These are phyloP conservation scores for Meyerozyma smithsonii DNA, from an alignment of 1,139 yeast genomes.

Conservation along the genomic window DNA sequence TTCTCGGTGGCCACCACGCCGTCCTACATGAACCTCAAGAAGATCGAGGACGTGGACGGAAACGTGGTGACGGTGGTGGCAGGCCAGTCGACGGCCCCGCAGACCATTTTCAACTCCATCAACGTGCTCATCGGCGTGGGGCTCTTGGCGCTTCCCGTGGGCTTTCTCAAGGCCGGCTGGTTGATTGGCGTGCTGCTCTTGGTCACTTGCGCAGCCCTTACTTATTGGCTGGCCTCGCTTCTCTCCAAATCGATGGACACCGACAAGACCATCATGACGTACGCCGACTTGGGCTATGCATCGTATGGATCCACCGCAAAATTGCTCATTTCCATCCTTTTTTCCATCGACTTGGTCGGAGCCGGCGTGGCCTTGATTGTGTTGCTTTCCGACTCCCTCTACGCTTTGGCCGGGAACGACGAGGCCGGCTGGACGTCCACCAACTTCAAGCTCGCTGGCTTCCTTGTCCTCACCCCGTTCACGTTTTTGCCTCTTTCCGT, in stretches of 20 bases:
- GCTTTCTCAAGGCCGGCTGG: conserved; percentile 46
- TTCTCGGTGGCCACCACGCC: conserved; percentile 42
- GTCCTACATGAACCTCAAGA: conserved; percentile 53
- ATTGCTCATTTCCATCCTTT: conserved; percentile 35
- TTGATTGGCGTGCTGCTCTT: conserved; percentile 36
- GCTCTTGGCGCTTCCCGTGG: conserved; percentile 45
- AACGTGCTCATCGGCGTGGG: conserved; percentile 49
- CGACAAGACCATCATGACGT: conserved; percentile 74
- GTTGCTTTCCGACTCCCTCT: conserved; percentile 50
- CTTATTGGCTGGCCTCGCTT: conserved; percentile 43
- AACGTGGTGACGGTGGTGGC: conserved; percentile 68
- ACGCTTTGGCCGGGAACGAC: conserved; percentile 38
- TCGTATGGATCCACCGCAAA: conserved; percentile 57
- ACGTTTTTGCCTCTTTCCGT: conserved; percentile 43
- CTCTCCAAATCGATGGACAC: conserved; percentile 54
- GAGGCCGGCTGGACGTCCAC: conserved; percentile 33
- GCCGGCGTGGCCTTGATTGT: conserved; percentile 55
- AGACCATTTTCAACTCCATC: conserved; percentile 44
- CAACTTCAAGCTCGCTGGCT: conserved; percentile 33
- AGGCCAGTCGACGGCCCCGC: conserved; percentile 67
- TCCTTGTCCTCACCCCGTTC: conserved; percentile 43
- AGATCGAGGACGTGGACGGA: conserved; percentile 71
- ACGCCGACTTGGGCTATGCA: conserved; percentile 81
- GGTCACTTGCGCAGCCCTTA: conserved; percentile 34
- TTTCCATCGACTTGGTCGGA: conserved; percentile 47